Evolutionary conservation across 257 asterid species (phyloP), one percentile per base, ranked within the genome.

Genomic region (Nicotiana attenuata): DNA sequence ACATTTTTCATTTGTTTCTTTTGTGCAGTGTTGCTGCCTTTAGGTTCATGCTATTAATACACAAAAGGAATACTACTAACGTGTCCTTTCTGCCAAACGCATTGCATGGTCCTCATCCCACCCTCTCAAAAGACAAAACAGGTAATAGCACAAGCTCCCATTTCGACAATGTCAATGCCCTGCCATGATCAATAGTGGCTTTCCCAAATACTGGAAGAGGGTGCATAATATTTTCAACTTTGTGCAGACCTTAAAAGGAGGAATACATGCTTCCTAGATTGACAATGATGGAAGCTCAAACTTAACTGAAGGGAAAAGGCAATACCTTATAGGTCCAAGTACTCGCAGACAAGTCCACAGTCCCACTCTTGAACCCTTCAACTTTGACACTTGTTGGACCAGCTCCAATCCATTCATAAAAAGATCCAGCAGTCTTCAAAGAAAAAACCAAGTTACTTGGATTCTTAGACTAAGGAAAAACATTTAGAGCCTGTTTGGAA

Each of bases 331-430:
- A 91, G 81, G 89, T 84, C 98, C 98, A 94, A 55, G 87, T 84
- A 86, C 81, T 81, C n/a, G 77, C 77, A 78, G 98, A 88, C 89
- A 94, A 88, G 85, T 94, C 92, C 29, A 93, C 65, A 11, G 90
- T 88, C 81, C 91, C 93, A 78, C 85, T 93, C 86, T 89, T 89
- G 83, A 89, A 84, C 82, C 97, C 97, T 80, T 79, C 85, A 87
- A 94, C 87, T 85, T 80, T 91, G 88, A 93, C 94, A 81, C 86
- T 90, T 41, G 89, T 92, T 65, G 93, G 97, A 89, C 97, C 97
- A 24, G 98, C 97, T 83, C 97, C 97, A 81, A 88, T 65, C 94
- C 94, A 93, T 84, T 94, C 98, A 87, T 92, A 94, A 59, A 90
- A 91, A 24, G 97, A 76, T 86, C 98, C 98, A 81, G 98, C 98